Evolutionary conservation across 164 flowering plant genomes (phyloP).

Genomic region (Pachysandra terminalis): DNA sequence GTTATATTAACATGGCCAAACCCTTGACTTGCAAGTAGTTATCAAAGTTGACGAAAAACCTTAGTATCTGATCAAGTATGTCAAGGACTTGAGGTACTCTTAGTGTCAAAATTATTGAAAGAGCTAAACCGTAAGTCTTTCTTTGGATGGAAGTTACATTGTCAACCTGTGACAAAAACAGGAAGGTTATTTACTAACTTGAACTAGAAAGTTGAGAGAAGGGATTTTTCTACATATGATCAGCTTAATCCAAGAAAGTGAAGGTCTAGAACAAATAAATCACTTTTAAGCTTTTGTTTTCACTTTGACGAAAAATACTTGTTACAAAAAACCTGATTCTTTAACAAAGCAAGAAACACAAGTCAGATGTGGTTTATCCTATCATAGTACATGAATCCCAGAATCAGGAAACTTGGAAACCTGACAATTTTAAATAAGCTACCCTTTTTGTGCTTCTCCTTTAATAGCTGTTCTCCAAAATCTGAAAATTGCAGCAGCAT

Average conservation of each 20-base stretch:
- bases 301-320: too few species aligned
- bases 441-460: too few species aligned
- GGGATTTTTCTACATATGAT: too few species aligned
- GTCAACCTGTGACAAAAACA: conserved; percentile 52
- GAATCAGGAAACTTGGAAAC: not conserved
- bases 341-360: not conserved
- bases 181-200: not conserved
- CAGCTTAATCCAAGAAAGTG: too few species aligned
- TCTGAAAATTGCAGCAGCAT: too few species aligned
- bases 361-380: not conserved
- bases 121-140: conserved; percentile 75
- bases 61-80: conserved; percentile 84
- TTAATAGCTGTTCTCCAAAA: too few species aligned
- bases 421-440: too few species aligned
- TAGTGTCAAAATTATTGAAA: conserved; percentile 73
- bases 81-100: conserved; percentile 90
- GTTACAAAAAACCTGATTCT: too few species aligned
- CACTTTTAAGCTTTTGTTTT: too few species aligned
- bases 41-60: conserved; percentile 35
- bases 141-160: conserved; percentile 60
- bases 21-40: not conserved
- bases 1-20: not conserved
- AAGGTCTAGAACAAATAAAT: too few species aligned
- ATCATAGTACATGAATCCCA: not conserved
- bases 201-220: too few species aligned